Base-by-base conservation (phyloP, 2,329 filamentous ascomycete species). In the Pseudocercospora pini-densiflorae region DNA sequence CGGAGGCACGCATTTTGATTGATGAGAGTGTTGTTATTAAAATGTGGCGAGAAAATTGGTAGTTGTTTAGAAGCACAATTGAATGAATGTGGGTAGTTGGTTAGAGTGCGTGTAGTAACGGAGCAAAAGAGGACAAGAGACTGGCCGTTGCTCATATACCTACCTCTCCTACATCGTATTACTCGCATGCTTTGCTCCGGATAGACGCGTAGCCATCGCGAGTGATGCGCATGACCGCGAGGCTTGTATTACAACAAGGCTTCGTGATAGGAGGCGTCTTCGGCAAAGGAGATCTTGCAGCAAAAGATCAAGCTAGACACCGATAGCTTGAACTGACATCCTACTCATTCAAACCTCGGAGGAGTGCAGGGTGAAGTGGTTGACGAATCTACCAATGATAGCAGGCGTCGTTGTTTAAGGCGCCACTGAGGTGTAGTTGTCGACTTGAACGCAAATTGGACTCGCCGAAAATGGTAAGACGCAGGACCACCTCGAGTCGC, bases 1-100 rank as follows among this genome's bases (percentile, higher is more conserved):
- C 27, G 27, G 57, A 59, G 57, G 57, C 57, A 59, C 57, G 57
- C 57, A 59, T 59, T 47, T 47, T 45, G 57, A 47, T 24, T 55
- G 27, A 45, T 59, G 8, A 47, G 40, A 47, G 19, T 45, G 21
- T 43, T 33, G 21, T 40, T 36, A 14, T 23, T 27, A 40, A 58
- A 29, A 23, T 58, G 55, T 58, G 55, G 31, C 31, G n/a, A 29
- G 24, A 43, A 45, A n/a, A 23, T 43, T 24, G 27, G 27, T 16
- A 29, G 23, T 55, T 27, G 57, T 29, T 21, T 24, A 14, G 57
- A 45, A 21, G 19, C 16, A 47, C 40, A 21, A 45, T 23, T 45
- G 57, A 59, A 43, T 16, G 57, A 43, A 45, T 43, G 40, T 43
- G 40, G 16, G 16, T 19, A 59, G 36, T 43, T 59, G 57, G n/a